Evolutionary conservation across 2,329 filamentous ascomycete genomes (phyloP).

Genomic region (Corniculantispora saksenae): DNA sequence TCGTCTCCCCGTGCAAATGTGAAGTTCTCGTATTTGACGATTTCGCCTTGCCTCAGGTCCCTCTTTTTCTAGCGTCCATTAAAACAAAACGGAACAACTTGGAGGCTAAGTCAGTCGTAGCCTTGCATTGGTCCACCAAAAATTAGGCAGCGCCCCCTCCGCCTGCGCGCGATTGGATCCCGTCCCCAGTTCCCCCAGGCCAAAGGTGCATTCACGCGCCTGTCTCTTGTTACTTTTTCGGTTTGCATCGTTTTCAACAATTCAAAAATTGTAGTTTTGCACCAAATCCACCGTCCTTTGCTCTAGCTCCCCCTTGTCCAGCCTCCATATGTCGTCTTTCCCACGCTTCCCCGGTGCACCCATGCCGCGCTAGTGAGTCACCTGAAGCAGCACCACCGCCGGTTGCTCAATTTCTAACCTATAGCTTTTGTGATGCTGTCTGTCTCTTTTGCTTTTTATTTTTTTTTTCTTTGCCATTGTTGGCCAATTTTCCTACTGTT

Average conservation of each 20-base stretch:
- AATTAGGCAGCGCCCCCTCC: constrained; percentile 1
- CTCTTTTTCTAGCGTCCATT: background rate
- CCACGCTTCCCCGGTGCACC: background rate
- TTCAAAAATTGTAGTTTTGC: background rate
- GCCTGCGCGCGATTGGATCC: background rate
- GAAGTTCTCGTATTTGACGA: background rate
- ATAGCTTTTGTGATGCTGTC: background rate
- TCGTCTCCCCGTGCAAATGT: background rate
- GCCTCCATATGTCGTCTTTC: background rate
- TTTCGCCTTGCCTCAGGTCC: background rate
- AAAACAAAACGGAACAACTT: background rate
- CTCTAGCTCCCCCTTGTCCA: background rate
- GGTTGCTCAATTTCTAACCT: background rate
- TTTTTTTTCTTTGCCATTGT: background rate
- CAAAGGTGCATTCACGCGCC: background rate
- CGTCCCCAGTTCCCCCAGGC: background rate
- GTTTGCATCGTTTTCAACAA: background rate
- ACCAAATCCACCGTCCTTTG: background rate
- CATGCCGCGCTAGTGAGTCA: constrained; percentile 1
- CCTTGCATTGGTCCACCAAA: background rate
- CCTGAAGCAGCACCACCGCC: constrained; percentile 1
- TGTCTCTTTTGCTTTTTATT: background rate
- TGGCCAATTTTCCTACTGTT: background rate
- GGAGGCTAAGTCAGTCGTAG: too few relatives aligned
- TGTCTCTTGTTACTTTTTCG: background rate